These are phyloP conservation scores for Pyrenopolyporus hunteri DNA, from an alignment of 495 filamentous ascomycete genomes.

Conservation along the genomic window DNA sequence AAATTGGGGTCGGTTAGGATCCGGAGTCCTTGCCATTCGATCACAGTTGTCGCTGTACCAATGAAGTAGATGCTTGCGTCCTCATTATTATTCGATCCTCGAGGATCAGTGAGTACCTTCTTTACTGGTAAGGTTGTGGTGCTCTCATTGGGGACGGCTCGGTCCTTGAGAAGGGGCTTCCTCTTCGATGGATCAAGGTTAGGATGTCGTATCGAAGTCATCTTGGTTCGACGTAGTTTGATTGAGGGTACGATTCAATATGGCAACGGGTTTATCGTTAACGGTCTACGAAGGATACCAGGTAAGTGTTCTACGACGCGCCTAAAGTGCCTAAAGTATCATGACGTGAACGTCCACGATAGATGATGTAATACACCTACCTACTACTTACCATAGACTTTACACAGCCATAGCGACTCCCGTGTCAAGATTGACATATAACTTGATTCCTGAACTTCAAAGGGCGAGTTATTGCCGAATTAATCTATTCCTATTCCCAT, in stretches of 20 bases:
- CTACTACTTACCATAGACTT: not conserved
- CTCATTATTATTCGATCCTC: conserved; percentile 22
- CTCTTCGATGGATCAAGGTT: conserved; percentile 38
- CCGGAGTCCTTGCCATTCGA: conserved; percentile 67
- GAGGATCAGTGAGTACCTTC: conserved; percentile 25
- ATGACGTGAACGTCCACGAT: conserved; percentile 30
- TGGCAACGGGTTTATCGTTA: not conserved
- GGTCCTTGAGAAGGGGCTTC: conserved; percentile 36
- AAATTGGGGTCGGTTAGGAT: conserved; percentile 77
- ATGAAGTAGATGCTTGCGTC: conserved; percentile 59
- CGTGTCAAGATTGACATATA: not conserved
- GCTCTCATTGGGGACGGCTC: conserved; percentile 23
- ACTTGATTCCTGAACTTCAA: not conserved
- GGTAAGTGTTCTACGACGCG: not conserved
- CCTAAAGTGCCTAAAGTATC: conserved; percentile 11
- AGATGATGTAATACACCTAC: conserved; percentile 31
- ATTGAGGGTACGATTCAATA: not conserved
- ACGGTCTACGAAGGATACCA: not conserved
- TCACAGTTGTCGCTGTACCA: conserved; percentile 70
- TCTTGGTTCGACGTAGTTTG: conserved; percentile 7
- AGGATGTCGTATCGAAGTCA: conserved; percentile 35
- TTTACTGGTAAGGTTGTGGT: conserved; percentile 13
- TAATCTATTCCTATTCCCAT: too few relatives aligned
- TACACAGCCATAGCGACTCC: not conserved
- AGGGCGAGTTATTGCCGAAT: not conserved